A percentile compares a stretch with the other conserved stretches of the same genome.
phyloP scores from a whole-genome alignment of 345 rosid genomes.

The Salix udensis region DNA sequence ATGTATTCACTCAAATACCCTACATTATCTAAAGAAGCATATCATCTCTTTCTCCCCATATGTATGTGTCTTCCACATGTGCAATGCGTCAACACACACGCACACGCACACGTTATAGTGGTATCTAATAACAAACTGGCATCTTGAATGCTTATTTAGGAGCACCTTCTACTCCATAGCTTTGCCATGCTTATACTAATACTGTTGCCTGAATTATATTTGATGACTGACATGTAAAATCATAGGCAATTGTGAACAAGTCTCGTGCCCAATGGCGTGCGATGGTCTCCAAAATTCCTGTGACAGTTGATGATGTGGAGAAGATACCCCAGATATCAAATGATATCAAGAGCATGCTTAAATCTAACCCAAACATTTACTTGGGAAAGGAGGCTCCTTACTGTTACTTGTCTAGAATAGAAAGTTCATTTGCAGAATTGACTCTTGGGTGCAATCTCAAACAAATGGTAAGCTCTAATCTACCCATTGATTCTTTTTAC shows the following conservation, averaged over 20 bases:
- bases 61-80: background rate
- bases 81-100: background rate
- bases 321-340: constrained; percentile 65
- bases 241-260: constrained; percentile 81
- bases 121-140: background rate
- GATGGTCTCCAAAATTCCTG: constrained; percentile 56
- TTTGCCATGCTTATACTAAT: background rate
- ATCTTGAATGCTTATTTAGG: background rate
- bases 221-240: constrained; percentile 3
- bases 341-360: constrained; percentile 64
- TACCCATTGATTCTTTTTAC: background rate
- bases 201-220: background rate
- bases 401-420: constrained; percentile 74
- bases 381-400: constrained; percentile 78
- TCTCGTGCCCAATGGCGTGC: constrained; percentile 83
- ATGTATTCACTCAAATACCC: background rate
- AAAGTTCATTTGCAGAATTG: constrained; percentile 63
- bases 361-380: constrained; percentile 60
- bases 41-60: background rate
- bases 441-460: constrained; percentile 83
- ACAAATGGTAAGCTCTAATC: constrained; percentile 48
- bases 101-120: background rate
- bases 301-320: constrained; percentile 61
- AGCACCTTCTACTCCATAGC: background rate
- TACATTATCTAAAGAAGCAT: background rate